A percentile compares a stretch with the other conserved stretches of the same genome.
These are phyloP conservation scores for Boletales sp. DNA, from an alignment of 768 basidiomycete genomes.

Conservation along the genomic window DNA sequence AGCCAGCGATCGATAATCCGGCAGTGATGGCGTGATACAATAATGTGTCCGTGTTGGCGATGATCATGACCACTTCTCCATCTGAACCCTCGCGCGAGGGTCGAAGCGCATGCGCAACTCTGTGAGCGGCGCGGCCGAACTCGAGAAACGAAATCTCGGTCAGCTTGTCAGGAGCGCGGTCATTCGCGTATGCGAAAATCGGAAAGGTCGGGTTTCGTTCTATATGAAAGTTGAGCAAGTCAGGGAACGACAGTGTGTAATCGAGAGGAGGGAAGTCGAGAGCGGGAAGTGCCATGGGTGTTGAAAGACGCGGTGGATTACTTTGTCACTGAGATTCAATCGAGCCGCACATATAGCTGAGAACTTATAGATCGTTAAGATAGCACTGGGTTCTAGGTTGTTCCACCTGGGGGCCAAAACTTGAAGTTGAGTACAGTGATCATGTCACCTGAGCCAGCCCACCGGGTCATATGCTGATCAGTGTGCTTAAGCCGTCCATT, in stretches of 20 bases:
- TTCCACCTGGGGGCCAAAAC: too few species aligned
- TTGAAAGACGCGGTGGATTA: too few species aligned
- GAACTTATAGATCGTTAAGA: too few species aligned
- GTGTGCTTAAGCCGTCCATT: too few species aligned
- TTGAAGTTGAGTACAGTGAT: too few species aligned
- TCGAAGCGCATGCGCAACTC: conserved; percentile 38
- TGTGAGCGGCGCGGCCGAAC: conserved; percentile 27
- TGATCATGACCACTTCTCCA: conserved; percentile 19
- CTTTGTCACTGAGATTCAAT: too few species aligned
- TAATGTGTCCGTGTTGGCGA: conserved; percentile 31
- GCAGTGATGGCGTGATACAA: conserved; percentile 30
- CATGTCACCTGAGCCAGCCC: too few species aligned
- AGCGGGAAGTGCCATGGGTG: background rate
- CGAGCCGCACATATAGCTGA: too few species aligned
- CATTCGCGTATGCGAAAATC: conserved; percentile 14
- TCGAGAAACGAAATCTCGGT: conserved; percentile 26
- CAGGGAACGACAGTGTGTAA: conserved; percentile 20
- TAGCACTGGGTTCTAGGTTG: too few species aligned
- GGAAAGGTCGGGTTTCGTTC: conserved; percentile 23
- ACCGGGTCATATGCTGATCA: too few species aligned
- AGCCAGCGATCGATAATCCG: conserved; percentile 40
- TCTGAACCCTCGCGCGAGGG: conserved; percentile 28
- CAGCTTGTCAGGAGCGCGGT: conserved; percentile 3
- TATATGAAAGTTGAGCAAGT: conserved; percentile 24
- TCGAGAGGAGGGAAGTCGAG: conserved; percentile 22